A percentile compares a stretch with the other conserved stretches of the same genome.
Evolutionary conservation across 2,329 filamentous ascomycete genomes (phyloP).

Genomic region (Claviceps fusiformis): DNA sequence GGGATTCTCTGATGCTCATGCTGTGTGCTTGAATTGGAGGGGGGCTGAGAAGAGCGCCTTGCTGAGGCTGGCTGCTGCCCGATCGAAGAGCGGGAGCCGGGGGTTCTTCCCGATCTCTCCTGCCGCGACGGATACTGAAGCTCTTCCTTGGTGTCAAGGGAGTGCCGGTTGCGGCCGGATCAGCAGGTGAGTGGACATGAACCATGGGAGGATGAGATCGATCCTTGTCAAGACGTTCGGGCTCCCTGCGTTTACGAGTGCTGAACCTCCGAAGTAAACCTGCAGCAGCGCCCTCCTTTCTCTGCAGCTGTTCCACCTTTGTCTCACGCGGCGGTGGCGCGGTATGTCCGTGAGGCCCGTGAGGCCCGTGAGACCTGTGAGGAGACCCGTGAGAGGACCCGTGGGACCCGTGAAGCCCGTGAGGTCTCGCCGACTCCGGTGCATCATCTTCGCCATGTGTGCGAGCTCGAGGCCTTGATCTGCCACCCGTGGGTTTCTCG

Average conservation of each 20-base stretch:
- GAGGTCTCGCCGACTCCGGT: conserved; percentile 37
- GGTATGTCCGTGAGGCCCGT: conserved; percentile 6
- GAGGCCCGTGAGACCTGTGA: conserved; percentile 9
- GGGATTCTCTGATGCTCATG: conserved; percentile 35
- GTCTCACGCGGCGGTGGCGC: conserved; percentile 36
- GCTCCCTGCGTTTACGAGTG: conserved; percentile 64
- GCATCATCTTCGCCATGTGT: conserved; percentile 93
- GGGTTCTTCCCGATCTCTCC: conserved; percentile 39
- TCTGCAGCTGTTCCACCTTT: conserved; percentile 46
- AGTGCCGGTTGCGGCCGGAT: conserved; percentile 23
- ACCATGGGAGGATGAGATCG: conserved; percentile 59
- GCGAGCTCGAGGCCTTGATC: conserved; percentile 70
- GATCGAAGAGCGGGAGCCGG: conserved; percentile 34
- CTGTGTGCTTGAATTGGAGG: conserved; percentile 53
- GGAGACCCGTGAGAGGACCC: no score
- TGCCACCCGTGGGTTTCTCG: conserved; percentile 71
- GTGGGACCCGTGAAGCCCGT: conserved; percentile 4
- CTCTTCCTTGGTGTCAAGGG: conserved; percentile 62
- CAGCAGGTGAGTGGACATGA: conserved; percentile 65
- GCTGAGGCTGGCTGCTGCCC: conserved; percentile 55
- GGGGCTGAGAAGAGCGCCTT: conserved; percentile 66
- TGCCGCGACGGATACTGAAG: conserved; percentile 61
- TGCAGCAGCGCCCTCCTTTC: conserved; percentile 78
- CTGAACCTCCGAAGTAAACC: conserved; percentile 82
- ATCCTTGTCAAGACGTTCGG: conserved; percentile 46